Evolutionary conservation across 495 filamentous ascomycete species (phyloP).

Genomic region (Penicillium cosmopolitanum): DNA sequence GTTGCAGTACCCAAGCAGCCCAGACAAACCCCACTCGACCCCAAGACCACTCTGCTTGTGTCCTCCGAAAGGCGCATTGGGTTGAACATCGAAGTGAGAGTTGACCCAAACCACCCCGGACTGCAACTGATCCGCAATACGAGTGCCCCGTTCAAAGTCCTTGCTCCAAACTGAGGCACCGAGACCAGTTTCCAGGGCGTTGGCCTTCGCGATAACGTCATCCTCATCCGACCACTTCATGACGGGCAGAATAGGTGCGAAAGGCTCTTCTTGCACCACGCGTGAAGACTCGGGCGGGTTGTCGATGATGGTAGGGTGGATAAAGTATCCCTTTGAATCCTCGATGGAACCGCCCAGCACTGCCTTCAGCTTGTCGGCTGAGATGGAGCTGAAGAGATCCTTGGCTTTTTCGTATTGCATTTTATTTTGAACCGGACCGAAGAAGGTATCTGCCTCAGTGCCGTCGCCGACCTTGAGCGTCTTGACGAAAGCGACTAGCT

Average conservation of each 20-base stretch:
- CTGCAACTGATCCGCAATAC: slow-evolving; percentile 53
- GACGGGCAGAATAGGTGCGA: slow-evolving; percentile 60
- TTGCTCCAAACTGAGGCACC: slow-evolving; percentile 61
- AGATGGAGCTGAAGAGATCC: slow-evolving; percentile 49
- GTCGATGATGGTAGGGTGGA: slow-evolving; percentile 61
- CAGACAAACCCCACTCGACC: slow-evolving; percentile 62
- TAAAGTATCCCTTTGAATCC: slow-evolving; percentile 52
- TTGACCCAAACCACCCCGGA: slow-evolving; percentile 64
- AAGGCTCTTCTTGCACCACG: slow-evolving; percentile 52
- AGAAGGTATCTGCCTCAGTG: slow-evolving; percentile 41
- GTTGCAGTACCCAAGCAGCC: slow-evolving; percentile 61
- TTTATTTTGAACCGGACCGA: slow-evolving; percentile 63
- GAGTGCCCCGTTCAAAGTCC: slow-evolving; percentile 53
- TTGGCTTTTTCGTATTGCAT: slow-evolving; percentile 61
- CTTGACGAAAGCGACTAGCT: slow-evolving; percentile 59
- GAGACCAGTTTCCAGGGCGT: slow-evolving; percentile 58
- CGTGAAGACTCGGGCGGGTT: slow-evolving; percentile 57
- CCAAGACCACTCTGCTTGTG: slow-evolving; percentile 69
- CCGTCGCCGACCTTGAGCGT: slow-evolving; percentile 52
- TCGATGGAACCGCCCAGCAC: slow-evolving; percentile 35
- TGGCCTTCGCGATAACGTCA: slow-evolving; percentile 60
- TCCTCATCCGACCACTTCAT: slow-evolving; percentile 59
- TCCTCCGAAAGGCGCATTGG: slow-evolving; percentile 63
- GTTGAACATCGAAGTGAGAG: slow-evolving; percentile 46
- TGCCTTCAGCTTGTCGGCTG: slow-evolving; percentile 50